These are phyloP conservation scores for Decorospora gaudefroyi DNA, from an alignment of 2,329 filamentous ascomycete genomes.

Conservation along the genomic window DNA sequence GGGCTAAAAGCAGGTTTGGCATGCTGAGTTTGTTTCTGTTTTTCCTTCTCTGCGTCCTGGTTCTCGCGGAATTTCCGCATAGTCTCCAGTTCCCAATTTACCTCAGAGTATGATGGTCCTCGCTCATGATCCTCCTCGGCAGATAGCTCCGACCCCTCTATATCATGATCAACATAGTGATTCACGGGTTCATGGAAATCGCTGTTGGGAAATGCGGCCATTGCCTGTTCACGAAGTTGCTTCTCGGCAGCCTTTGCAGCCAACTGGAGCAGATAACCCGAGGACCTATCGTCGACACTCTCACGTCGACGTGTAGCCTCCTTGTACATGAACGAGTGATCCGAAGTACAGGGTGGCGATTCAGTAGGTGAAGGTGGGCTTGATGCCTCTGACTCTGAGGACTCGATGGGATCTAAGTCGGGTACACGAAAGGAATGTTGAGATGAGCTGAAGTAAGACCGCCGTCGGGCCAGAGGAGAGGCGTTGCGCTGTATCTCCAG, in stretches of 20 bases:
- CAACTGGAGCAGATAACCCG: slow-evolving; percentile 76
- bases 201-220: slow-evolving; percentile 75
- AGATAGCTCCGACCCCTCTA: slow-evolving; percentile 45
- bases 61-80: slow-evolving; percentile 78
- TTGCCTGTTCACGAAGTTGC: slow-evolving; percentile 75
- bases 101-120: slow-evolving; percentile 67
- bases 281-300: slow-evolving; percentile 75
- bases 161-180: slow-evolving; percentile 70
- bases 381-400: slow-evolving; percentile 61
- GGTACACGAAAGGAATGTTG: slow-evolving; percentile 65
- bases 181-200: slow-evolving; percentile 70
- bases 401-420: slow-evolving; percentile 64
- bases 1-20: slow-evolving; percentile 30
- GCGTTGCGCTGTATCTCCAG: slow-evolving; percentile 45
- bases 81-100: slow-evolving; percentile 75
- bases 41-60: slow-evolving; percentile 48
- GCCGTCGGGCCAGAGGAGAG: slow-evolving; percentile 36
- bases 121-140: slow-evolving; percentile 47
- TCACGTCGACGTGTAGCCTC: slow-evolving; percentile 61
- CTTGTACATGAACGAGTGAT: slow-evolving; percentile 56
- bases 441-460: slow-evolving; percentile 46
- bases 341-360: slow-evolving; percentile 54
- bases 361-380: slow-evolving; percentile 53
- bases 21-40: slow-evolving; percentile 25
- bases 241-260: slow-evolving; percentile 79